Conservation (phyloP, 495 filamentous ascomycete species). For the Xylaria acuta region DNA sequence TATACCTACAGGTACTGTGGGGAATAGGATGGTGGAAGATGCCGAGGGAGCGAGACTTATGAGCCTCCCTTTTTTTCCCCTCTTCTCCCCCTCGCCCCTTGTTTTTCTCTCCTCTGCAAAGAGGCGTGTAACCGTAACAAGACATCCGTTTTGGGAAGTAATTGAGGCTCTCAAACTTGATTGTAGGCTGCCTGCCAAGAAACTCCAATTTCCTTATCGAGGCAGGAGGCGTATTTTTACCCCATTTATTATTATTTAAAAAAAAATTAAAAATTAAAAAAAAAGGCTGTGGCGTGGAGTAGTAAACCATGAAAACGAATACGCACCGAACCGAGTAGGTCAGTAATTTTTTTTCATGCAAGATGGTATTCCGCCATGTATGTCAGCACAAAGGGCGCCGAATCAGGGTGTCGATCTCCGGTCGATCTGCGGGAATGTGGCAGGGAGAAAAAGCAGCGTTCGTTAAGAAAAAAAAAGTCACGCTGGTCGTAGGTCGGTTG, state of each 20-base stretch:
- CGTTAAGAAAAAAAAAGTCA: conserved; percentile 7
- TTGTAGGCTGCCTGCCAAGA: conserved; percentile 1
- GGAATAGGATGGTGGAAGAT: not conserved
- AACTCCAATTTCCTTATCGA: not conserved
- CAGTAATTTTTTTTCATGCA: conserved; percentile 14
- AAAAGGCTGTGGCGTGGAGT: not conserved
- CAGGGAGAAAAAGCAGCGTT: not conserved
- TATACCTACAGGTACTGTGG: not conserved
- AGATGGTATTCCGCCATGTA: conserved; percentile 15
- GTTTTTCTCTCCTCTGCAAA: not conserved
- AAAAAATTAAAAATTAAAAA: not conserved
- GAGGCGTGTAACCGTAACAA: not conserved
- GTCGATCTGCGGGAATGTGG: conserved; percentile 16
- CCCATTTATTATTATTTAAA: too few relatives aligned
- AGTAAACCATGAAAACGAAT: not conserved
- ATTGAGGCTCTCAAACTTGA: conserved; percentile 3
- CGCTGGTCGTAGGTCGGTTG: not conserved
- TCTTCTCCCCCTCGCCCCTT: not conserved
- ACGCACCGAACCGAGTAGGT: conserved; percentile 3
- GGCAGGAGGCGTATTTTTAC: not conserved
- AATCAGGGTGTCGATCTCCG: conserved; percentile 15
- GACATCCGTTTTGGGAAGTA: not conserved
- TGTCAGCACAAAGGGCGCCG: conserved; percentile 18
- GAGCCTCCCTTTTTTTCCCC: not conserved
- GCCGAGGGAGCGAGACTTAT: not conserved